Evolutionary conservation across 208 protist species (phyloP).

Genomic region (Acanthamoeba lenticulata): DNA sequence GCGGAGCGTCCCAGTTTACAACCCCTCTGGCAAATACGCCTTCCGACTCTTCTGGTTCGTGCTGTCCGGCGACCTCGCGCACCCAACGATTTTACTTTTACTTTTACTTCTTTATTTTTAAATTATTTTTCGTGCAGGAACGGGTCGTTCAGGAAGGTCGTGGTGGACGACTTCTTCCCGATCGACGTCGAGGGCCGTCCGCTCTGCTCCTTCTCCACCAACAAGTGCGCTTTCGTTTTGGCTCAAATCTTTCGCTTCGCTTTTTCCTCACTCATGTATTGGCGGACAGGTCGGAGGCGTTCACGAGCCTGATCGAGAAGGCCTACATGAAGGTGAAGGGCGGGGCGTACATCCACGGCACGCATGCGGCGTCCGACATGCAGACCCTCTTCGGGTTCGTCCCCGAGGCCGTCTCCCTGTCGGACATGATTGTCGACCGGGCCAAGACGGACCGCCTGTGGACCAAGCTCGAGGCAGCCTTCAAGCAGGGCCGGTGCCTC

Average conservation of each 20-base stretch:
- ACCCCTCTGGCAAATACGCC: slow-evolving; percentile 59
- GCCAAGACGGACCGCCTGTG: neutral
- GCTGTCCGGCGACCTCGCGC: too few species aligned
- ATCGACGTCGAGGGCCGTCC: neutral
- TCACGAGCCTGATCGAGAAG: slow-evolving; percentile 49
- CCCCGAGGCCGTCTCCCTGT: neutral
- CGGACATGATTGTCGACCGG: neutral
- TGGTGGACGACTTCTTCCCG: slow-evolving; percentile 57
- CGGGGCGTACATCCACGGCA: slow-evolving; percentile 32
- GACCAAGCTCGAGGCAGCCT: neutral
- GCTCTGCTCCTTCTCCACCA: slow-evolving; percentile 58
- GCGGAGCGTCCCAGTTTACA: slow-evolving; percentile 2
- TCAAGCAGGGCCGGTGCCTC: slow-evolving; percentile 39
- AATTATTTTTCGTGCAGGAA: slow-evolving; percentile 35
- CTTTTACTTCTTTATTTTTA: neutral
- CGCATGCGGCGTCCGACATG: slow-evolving; percentile 56
- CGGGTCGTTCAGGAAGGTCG: slow-evolving; percentile 2
- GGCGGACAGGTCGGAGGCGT: neutral
- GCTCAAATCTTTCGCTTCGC: neutral
- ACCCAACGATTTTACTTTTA: neutral
- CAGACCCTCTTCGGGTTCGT: slow-evolving; percentile 58
- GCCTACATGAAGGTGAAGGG: slow-evolving; percentile 67
- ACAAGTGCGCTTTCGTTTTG: neutral
- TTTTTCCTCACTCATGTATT: neutral
- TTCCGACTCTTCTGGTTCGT: slow-evolving; percentile 62